phyloP scores from a whole-genome alignment of 352 stramenopile genomes.

The Phytopythium delawarense region DNA sequence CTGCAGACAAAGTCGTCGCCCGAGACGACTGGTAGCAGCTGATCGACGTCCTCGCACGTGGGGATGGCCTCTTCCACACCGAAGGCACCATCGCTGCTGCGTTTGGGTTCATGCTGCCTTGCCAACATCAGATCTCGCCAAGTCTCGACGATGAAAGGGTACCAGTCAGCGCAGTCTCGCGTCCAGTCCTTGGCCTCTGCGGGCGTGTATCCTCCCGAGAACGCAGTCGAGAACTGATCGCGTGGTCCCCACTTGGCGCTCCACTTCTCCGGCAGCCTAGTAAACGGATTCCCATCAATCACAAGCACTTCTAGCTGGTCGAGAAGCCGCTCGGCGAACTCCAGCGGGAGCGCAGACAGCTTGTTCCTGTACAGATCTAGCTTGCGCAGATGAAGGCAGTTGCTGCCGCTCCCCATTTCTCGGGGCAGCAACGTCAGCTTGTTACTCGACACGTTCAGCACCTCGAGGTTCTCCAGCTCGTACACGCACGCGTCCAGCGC shows the following conservation, averaged over 20 bases:
- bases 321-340: conserved; percentile 41
- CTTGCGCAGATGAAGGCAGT: conserved; percentile 34
- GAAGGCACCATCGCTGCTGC: neutral
- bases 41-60: neutral
- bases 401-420: conserved; percentile 23
- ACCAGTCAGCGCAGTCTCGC: conserved; percentile 36
- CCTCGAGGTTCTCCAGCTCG: conserved; percentile 37
- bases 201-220: conserved; percentile 47
- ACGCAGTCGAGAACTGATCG: conserved; percentile 47
- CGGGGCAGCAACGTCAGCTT: conserved; percentile 36
- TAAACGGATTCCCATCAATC: conserved; percentile 54
- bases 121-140: conserved; percentile 28
- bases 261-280: conserved; percentile 54
- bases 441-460: conserved; percentile 53
- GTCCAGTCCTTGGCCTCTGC: conserved; percentile 51
- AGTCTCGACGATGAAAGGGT: conserved; percentile 42
- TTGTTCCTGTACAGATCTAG: conserved; percentile 65
- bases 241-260: conserved; percentile 50
- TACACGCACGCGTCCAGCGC: conserved; percentile 49
- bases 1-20: conserved; percentile 42
- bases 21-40: neutral
- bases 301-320: conserved; percentile 50
- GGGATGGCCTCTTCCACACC: neutral
- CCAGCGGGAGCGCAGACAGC: conserved; percentile 45
- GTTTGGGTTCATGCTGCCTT: neutral